phyloP scores from a whole-genome alignment of 306 rosid species.

The Sophora flavescens region DNA sequence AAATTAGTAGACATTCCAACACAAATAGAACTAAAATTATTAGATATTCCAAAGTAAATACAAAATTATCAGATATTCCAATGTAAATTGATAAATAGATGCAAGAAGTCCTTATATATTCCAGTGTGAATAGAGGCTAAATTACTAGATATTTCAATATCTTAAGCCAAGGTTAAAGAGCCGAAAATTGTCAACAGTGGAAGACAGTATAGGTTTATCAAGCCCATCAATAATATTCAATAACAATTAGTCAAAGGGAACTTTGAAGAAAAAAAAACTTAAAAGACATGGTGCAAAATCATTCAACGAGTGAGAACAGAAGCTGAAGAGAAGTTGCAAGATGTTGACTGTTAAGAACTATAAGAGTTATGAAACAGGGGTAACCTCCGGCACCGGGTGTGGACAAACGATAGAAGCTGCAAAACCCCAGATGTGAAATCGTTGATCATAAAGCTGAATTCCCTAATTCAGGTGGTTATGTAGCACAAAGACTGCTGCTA shows the following conservation, averaged over 20 bases:
- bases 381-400: not conserved
- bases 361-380: not conserved
- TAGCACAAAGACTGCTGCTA: not conserved
- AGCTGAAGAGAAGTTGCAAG: not conserved
- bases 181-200: not conserved
- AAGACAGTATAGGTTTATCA: not conserved
- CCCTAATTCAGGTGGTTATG: not conserved
- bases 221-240: too few relatives aligned
- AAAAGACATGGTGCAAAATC: not conserved
- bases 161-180: not conserved
- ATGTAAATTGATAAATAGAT: not conserved
- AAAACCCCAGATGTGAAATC: not conserved
- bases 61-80: not conserved
- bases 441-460: not conserved
- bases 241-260: too few relatives aligned
- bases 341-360: not conserved
- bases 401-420: not conserved
- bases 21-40: not conserved
- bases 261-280: too few relatives aligned
- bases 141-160: not conserved
- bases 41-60: not conserved
- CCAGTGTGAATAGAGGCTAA: not conserved
- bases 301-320: not conserved
- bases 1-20: not conserved
- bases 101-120: not conserved